Base-by-base conservation (phyloP, 2,329 filamentous ascomycete species). In the Pseudocercospora musae region DNA sequence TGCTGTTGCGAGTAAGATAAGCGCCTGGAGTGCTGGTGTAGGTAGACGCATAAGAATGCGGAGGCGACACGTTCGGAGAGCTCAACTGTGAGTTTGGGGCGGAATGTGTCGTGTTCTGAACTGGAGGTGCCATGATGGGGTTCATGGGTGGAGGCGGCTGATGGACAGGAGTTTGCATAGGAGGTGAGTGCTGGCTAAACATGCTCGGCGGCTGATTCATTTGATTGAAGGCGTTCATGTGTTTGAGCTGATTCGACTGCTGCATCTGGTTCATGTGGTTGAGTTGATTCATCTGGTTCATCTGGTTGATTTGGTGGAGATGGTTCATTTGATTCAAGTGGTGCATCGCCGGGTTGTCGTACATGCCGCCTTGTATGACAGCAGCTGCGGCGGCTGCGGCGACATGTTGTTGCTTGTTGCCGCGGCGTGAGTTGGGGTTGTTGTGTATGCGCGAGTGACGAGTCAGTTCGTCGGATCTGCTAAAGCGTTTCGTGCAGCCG, bases 371-470 rank as follows among this genome's bases (percentile, higher is more conserved):
- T 53, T 78, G 76, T 20, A 81, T 78, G 13, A 83, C 81, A 1
- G 82, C 82, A 3, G 82, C 82, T 9, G 84, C 82, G 13, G 82
- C 81, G 11, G 84, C 82, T n/a, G 84, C 84, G 59, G 85, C 80
- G 64, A 84, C 82, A 74, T 87, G 83, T 64, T 87, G 83, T 64
- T 87, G 87, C 82, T 96, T 96, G 83, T 96, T 96, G 69, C 92
- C 93, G 74, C 94, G 84, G 75, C 95, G 85, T 62, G 93, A 97
- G 83, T 98, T 98, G 62, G 95, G 94, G 80, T 98, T 99, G 86
- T 91, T 97, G 85, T 99, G 94, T 81, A 99, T 99, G 77, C 94
- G 87, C 76, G 94, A 97, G 80, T 99, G 94, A 65, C 94, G 89
- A 66, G 95, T 99, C 70, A 99, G 84, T 80, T 99, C 94, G 75